Conservation (phyloP, 228 moss, liverwort and hornwort species). For the Sphagnum fallax region DNA sequence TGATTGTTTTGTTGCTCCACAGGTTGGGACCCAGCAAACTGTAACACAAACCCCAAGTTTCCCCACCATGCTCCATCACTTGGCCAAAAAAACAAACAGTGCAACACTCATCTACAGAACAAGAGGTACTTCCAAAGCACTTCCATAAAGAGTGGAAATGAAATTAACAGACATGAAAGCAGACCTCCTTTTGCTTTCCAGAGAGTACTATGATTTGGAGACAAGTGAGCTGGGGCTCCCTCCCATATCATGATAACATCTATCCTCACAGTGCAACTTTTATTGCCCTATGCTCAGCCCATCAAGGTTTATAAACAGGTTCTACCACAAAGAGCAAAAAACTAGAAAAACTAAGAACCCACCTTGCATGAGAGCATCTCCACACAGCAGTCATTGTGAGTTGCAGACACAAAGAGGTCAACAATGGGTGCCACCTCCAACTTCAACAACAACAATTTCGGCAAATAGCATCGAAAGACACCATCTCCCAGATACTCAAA, state of each 20-base stretch:
- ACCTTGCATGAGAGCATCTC: conserved; percentile 86
- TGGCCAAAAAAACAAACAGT: background rate
- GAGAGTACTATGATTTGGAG: no score
- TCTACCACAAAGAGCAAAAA: no score
- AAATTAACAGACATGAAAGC: no score
- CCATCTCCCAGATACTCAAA: conserved; percentile 70
- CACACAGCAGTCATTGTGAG: conserved; percentile 67
- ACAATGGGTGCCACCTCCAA: conserved; percentile 82
- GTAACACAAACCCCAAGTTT: conserved; percentile 8
- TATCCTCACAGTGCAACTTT: no score
- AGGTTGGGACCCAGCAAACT: conserved; percentile 76
- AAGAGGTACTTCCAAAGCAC: background rate
- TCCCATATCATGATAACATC: no score
- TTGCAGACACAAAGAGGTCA: conserved; percentile 73
- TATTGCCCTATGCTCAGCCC: no score
- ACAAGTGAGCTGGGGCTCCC: no score
- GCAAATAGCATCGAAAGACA: conserved; percentile 81
- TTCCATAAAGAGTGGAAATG: no score
- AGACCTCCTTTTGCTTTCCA: no score
- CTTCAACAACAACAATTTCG: conserved; percentile 60
- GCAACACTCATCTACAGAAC: background rate
- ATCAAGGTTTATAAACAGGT: no score
- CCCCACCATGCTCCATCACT: background rate
- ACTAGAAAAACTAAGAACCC: background rate
- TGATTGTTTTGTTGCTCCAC: conserved; percentile 82